A percentile compares a stretch with the other conserved stretches of the same genome.
Evolutionary conservation across 352 stramenopile genomes (phyloP).

Genomic region (Halophytophthora batemanensis): DNA sequence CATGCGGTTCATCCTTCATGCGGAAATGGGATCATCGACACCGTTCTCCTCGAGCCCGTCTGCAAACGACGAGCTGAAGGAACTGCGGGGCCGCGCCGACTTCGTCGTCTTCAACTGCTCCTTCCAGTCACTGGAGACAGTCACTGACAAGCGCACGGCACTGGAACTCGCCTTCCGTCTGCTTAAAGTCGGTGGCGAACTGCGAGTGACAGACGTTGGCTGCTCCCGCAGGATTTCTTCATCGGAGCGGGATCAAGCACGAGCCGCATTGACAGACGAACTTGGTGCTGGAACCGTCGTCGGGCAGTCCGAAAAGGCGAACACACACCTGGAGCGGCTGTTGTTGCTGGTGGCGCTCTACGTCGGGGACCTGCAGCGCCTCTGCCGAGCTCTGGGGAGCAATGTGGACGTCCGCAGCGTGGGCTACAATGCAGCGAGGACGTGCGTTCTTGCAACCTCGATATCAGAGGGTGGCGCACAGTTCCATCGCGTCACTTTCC

Average conservation of each 20-base stretch:
- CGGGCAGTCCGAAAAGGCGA: neutral
- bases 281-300: slow-evolving; percentile 1
- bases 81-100: slow-evolving; percentile 14
- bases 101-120: slow-evolving; percentile 53
- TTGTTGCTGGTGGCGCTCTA: slow-evolving; percentile 33
- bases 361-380: slow-evolving; percentile 40
- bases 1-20: slow-evolving; percentile 31
- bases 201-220: slow-evolving; percentile 29
- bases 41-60: slow-evolving; percentile 1
- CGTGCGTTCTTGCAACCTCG: slow-evolving; percentile 13
- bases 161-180: slow-evolving; percentile 32
- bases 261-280: slow-evolving; percentile 11
- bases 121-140: slow-evolving; percentile 28
- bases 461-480: slow-evolving; percentile 1
- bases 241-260: slow-evolving; percentile 17
- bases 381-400: slow-evolving; percentile 28
- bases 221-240: slow-evolving; percentile 25
- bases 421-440: slow-evolving; percentile 11
- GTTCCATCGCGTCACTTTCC: slow-evolving; percentile 31
- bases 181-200: slow-evolving; percentile 48
- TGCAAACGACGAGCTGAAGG: slow-evolving; percentile 8
- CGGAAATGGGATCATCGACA: slow-evolving; percentile 1
- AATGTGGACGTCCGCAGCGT: slow-evolving; percentile 19
- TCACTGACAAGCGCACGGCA: slow-evolving; percentile 23
- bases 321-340: slow-evolving; percentile 12